Base-by-base conservation (phyloP, 2,329 filamentous ascomycete species). In the Phaeosphaeria sp. region DNA sequence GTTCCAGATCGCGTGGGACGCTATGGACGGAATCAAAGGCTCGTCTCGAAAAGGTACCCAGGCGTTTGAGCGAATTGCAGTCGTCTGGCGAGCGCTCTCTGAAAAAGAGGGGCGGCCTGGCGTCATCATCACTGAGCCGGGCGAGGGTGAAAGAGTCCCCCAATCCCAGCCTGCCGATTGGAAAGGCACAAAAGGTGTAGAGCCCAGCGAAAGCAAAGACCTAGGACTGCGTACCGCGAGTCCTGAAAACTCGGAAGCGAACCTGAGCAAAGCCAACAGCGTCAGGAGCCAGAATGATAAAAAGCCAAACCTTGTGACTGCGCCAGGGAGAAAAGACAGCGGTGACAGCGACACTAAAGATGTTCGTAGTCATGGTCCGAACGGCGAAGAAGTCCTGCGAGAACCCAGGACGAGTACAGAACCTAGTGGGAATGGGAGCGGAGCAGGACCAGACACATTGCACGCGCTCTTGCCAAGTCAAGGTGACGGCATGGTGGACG, bases 11-110 rank as follows among this genome's bases (percentile, higher is more conserved):
- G 84, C 86, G n/a, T 92, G 89, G 87, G 87, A 90, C 18, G 84
- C 83, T 20, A 91, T 99, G 87, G 95, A 99, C 67, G 95, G 95
- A 2, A 93, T 99, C 76, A 97, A 97, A 75, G 95, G 95, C 0
- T 93, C 90, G 4, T 87, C 84, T 21, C 85, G 89, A 30, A 96
- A 96, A 74, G 95, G 95, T 0, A 90, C 90, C 0, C 84, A 89
- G 44, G 92, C 91, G 0, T 87, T 96, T 9, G 94, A 99, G 72
- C 86, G 86, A 42, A 81, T 98, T 22, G 89, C 91, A 11, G 90
- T 98, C 0, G 89, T 97, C 0, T 99, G 95, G 95, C 87, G 88
- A 56, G 75, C 76, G 2, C 71, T 80, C 2, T 74, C 73, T 18
- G 72, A 60, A 63, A 56, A 75, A 50, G 58, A 71, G 46, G 63